Percentiles rank a stretch among this genome's conserved stretches.
phyloP scores from a whole-genome alignment of 176 grass and related monocot genomes.

The Thinopyrum elongatum region DNA sequence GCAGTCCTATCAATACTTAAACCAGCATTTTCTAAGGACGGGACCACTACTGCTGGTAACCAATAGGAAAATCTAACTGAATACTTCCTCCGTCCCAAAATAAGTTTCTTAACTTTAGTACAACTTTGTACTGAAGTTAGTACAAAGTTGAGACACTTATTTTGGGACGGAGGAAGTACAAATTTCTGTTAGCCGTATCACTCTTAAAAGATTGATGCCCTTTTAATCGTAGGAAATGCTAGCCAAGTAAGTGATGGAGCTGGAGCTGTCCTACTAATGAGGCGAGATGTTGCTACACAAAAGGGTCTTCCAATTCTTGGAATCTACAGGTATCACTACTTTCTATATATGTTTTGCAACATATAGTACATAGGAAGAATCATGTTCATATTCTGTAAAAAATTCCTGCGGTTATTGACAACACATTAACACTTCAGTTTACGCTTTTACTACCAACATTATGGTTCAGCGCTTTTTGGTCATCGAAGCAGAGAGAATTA shows the following conservation, averaged over 20 bases:
- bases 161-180: no score
- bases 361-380: neutral
- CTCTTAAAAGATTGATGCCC: neutral
- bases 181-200: constrained; percentile 5
- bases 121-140: no score
- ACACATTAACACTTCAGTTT: neutral
- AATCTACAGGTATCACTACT: constrained; percentile 51
- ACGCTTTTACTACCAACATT: neutral
- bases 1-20: constrained; percentile 76
- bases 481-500: neutral
- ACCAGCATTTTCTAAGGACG: constrained; percentile 92
- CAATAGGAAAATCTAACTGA: constrained; percentile 23
- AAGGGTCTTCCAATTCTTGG: constrained; percentile 84
- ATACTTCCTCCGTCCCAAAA: no score
- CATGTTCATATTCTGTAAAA: neutral
- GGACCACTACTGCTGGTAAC: constrained; percentile 85
- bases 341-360: neutral
- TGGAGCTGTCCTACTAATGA: constrained; percentile 83
- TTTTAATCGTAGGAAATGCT: constrained; percentile 67
- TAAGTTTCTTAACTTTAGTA: no score
- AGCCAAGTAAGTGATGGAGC: constrained; percentile 96
- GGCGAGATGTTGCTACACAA: constrained; percentile 73
- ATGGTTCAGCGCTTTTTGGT: neutral
- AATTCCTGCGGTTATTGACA: neutral
- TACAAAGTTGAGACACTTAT: no score